phyloP scores from a whole-genome alignment of 192 early-diverging fungal genomes.

The Coemansia sp. region DNA sequence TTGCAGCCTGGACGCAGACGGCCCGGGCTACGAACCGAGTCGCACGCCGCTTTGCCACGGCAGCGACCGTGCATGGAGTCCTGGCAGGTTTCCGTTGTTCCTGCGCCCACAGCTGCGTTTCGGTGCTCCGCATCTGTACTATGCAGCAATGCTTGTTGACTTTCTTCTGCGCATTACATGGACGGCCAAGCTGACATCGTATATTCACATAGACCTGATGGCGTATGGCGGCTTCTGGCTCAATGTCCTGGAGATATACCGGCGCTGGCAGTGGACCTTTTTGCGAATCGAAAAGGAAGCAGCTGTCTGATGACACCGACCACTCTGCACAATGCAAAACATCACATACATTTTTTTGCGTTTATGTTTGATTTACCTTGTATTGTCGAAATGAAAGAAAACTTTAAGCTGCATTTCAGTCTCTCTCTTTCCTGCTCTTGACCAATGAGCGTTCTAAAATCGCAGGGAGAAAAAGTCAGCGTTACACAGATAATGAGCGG shows the following conservation, averaged over 20 bases:
- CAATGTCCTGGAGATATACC: slow-evolving; percentile 76
- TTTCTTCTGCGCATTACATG: slow-evolving; percentile 83
- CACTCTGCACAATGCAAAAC: not conserved
- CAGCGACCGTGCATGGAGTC: not conserved
- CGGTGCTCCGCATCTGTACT: slow-evolving; percentile 64
- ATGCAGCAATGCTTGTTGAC: slow-evolving; percentile 75
- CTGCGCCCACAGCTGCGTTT: slow-evolving; percentile 72
- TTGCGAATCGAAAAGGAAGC: slow-evolving; percentile 77
- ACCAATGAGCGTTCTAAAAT: not conserved
- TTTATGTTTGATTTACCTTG: not conserved
- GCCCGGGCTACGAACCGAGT: not conserved
- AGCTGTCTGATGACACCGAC: not conserved
- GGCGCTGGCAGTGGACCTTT: slow-evolving; percentile 95
- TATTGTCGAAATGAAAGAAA: not conserved
- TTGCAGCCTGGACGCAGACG: slow-evolving; percentile 2
- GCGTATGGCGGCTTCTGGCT: slow-evolving; percentile 74
- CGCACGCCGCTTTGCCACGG: not conserved
- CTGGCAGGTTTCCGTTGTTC: slow-evolving; percentile 24
- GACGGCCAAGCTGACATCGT: slow-evolving; percentile 71
- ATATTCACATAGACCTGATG: slow-evolving; percentile 63
- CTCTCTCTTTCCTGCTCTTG: not conserved
- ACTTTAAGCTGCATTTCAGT: not conserved
- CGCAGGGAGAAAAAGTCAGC: not conserved
- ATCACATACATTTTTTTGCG: not conserved
- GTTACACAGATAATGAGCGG: not conserved